Conservation (phyloP, 202 grass and related monocot species). For the Schoenoplectus tabernaemontani region DNA sequence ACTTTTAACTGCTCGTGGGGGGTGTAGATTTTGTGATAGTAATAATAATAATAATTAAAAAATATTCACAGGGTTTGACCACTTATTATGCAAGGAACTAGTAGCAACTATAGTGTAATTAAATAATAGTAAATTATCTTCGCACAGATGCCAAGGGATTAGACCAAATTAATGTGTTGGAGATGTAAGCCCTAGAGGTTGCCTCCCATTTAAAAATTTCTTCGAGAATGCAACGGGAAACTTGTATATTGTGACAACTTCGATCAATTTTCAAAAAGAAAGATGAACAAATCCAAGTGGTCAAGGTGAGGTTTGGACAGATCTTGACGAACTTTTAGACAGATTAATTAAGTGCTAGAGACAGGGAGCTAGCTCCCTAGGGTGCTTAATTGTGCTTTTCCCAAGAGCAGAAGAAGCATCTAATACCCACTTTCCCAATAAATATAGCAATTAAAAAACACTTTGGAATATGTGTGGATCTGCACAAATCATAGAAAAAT, state of each 20-base stretch:
- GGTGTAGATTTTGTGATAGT: too few species aligned
- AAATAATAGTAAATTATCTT: neutral
- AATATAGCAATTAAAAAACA: constrained; percentile 34
- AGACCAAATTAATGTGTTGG: constrained; percentile 31
- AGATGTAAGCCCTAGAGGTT: constrained; percentile 22
- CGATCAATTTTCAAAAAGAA: constrained; percentile 14
- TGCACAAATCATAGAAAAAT: constrained; percentile 36
- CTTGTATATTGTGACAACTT: neutral
- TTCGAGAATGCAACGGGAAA: constrained; percentile 6
- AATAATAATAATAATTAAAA: neutral
- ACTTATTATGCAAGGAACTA: neutral
- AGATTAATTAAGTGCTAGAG: constrained; percentile 27
- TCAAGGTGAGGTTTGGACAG: constrained; percentile 8
- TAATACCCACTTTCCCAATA: constrained; percentile 44
- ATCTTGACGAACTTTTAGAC: constrained; percentile 29
- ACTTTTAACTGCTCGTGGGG: neutral
- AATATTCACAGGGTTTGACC: constrained; percentile 14
- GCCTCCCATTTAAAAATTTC: constrained; percentile 3
- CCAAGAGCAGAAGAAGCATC: constrained; percentile 71
- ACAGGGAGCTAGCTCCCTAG: constrained; percentile 38
- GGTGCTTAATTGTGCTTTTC: constrained; percentile 18
- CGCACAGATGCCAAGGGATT: constrained; percentile 20
- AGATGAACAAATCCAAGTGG: constrained; percentile 21
- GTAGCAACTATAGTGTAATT: neutral
- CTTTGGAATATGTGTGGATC: constrained; percentile 45